Base-by-base conservation (phyloP, 2,329 filamentous ascomycete species). In the Nemania sp. region DNA sequence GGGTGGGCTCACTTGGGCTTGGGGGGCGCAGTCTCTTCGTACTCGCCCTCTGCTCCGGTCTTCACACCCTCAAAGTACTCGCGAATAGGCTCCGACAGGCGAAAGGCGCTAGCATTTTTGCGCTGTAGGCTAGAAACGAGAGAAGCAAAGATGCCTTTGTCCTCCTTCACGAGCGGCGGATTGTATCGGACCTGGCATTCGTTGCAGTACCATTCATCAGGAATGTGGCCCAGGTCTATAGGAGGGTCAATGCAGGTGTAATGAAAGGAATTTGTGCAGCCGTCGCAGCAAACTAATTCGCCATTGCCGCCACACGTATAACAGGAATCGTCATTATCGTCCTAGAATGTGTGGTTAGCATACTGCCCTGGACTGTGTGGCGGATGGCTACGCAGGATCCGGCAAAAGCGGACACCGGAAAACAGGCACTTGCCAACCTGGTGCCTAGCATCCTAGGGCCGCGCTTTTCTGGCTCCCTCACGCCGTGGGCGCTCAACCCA, bases 271-370 rank as follows among this genome's bases (percentile, higher is more conserved):
- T 90, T 85, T 56, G 87, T 83, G 74, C 94, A 99, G 59, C 89
- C 90, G 75, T 97, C 94, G 72, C 94, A 99, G 74, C 92, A 97
- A 61, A 97, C 81, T 59, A 99, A 82, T 63, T 91, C 85, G 52
- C 93, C 93, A 62, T 84, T 88, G 60, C 88, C 89, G 66, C 87
- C 84, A 74, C 94, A 99, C 40, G 91, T 85, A 57, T 87, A 87
- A 76, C 93, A 99, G 68, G 88, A 88, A 71, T 97, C 93, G 70
- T 94, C 90, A 71, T 96, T 96, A 59, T 96, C 88, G 63, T 83
- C 77, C 78, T 81, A 69, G 56, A 30, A 40, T 42, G 58, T 56
- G 55, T 57, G 55, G 66, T 75, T 64, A 77, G 72, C 67, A 66
- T 63, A 52, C 49, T 40, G 49, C 59, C 58, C 63, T 60, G 64